Conservation (phyloP, 306 rosid genomes). For the Heteromeles arbutifolia region DNA sequence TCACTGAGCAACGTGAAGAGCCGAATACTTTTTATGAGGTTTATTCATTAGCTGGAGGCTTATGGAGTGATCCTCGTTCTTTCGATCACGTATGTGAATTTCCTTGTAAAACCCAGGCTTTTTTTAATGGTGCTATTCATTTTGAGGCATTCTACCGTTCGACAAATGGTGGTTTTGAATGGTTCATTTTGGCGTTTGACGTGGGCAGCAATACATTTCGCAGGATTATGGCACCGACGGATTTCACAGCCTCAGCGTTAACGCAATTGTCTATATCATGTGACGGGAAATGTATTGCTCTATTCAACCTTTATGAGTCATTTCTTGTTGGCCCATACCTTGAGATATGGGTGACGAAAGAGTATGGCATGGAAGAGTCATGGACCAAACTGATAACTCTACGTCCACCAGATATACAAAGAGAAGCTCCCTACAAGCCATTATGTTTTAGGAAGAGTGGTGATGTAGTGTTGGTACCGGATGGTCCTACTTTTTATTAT, state of each 20-base stretch:
- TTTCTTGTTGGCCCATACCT: neutral
- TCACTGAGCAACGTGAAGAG: neutral
- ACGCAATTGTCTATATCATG: neutral
- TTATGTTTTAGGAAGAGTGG: neutral
- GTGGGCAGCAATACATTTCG: neutral
- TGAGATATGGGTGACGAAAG: neutral
- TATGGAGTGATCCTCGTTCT: neutral
- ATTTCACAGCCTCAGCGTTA: neutral
- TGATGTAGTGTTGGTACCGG: neutral
- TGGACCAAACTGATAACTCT: neutral
- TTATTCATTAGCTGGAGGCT: neutral
- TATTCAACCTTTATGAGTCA: neutral
- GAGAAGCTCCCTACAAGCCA: neutral
- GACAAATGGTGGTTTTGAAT: too few species aligned
- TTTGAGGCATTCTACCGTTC: neutral
- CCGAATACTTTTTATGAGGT: neutral
- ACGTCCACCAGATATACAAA: neutral
- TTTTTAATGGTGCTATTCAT: neutral
- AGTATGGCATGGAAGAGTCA: neutral
- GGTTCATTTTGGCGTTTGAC: neutral
- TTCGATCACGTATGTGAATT: neutral
- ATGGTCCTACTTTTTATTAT: neutral
- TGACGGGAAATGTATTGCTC: neutral
- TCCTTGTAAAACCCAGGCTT: neutral
- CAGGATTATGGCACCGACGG: neutral